Base-by-base conservation (phyloP, 1,139 yeast genomes). In the Scheffersomyces titani region DNA sequence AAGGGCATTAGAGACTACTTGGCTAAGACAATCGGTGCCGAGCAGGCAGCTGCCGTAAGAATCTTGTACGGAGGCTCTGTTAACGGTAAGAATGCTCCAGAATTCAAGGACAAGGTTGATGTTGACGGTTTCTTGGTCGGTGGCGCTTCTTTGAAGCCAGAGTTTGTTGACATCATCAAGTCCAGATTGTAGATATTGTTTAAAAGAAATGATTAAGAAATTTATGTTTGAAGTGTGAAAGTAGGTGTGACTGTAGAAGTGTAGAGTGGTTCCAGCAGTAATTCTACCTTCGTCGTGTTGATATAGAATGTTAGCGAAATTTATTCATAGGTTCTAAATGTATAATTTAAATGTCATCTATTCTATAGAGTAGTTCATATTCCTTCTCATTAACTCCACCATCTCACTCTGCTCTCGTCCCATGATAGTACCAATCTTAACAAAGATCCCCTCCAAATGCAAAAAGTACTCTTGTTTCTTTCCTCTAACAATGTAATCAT, bases 41-140 rank as follows among this genome's bases (percentile, higher is more conserved):
- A 86, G 62, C 89, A 84, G 74, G 97, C 98, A 68, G 88, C 84
- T 63, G 74, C 80, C 62, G 85, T 85, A 65, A 90, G 97, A 85
- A 94, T 94, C 86, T 84, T 96, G 76, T 94, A 94, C 85, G 99
- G 99, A 78, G 99, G 99, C 72, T 90, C 97, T 64, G 99, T 94
- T 73, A 94, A 92, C 78, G 99, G 97, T 76, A 87, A 88, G 84
- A 94, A 94, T 78, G 96, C 97, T 64, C 75, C 82, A 58, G 87
- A 94, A 65, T 93, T 96, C 86, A 91, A 89, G 82, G 96, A 88
- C 81, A 92, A 92, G 86, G 80, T 81, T 48, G 97, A 94, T 73
- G 96, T 94, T 65, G 99, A 94, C 73, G 99, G 99, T 56, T 94
- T 93, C 94, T 87, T 94, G 72, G 99, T 94, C 70, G 99, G 99